Percentiles rank a stretch among this genome's conserved stretches.
These are phyloP conservation scores for Penicillium riverlandense DNA, from an alignment of 495 filamentous ascomycete genomes.

Conservation along the genomic window DNA sequence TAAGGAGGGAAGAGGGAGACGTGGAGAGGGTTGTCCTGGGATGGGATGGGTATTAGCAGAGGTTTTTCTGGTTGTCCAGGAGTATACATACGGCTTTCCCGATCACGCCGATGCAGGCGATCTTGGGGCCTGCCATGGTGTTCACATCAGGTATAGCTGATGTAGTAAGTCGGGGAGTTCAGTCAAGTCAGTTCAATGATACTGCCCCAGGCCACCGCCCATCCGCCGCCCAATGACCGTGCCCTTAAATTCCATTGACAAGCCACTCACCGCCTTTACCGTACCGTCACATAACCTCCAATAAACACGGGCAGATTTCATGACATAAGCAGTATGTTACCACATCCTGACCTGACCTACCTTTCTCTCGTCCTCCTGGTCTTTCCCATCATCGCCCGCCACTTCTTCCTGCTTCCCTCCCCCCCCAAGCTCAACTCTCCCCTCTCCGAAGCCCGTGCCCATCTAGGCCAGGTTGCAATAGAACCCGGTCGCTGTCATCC, in stretches of 20 bases:
- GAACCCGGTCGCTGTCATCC: too few relatives aligned
- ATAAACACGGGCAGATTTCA: too few relatives aligned
- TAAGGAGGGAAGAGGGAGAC: conserved; percentile 78
- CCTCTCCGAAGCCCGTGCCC: too few relatives aligned
- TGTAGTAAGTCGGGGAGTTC: neutral
- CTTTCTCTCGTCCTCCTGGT: conserved; percentile 4
- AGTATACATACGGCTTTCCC: conserved; percentile 66
- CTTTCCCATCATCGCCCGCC: conserved; percentile 3
- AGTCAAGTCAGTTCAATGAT: neutral
- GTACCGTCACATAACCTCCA: neutral
- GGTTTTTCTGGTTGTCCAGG: neutral
- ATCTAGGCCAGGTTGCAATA: too few relatives aligned
- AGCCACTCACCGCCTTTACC: conserved; percentile 15
- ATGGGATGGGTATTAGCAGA: conserved; percentile 3
- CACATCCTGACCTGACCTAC: conserved; percentile 2
- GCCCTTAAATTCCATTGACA: conserved; percentile 3
- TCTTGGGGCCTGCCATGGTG: conserved; percentile 34
- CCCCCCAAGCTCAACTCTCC: too few relatives aligned
- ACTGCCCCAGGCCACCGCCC: neutral
- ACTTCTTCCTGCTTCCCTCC: too few relatives aligned
- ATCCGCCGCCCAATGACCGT: too few relatives aligned
- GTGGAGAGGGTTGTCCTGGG: conserved; percentile 92
- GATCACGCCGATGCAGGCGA: conserved; percentile 89
- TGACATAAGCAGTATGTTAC: conserved; percentile 5
- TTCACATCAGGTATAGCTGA: neutral